phyloP scores from a whole-genome alignment of 495 filamentous ascomycete species.

The Trichoderma parareesei region DNA sequence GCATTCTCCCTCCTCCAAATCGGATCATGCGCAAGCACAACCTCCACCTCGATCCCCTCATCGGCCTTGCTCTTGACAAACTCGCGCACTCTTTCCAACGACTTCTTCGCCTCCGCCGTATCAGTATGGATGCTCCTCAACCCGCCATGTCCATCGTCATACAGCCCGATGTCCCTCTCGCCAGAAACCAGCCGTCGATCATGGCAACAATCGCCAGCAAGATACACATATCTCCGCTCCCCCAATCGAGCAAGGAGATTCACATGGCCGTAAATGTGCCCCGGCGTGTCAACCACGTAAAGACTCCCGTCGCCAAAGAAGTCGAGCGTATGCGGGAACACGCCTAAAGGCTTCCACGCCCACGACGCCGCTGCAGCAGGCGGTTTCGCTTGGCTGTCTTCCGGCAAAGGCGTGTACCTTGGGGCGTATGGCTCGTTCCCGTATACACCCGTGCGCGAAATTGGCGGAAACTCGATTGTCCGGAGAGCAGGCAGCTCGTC shows the following conservation, averaged over 20 bases:
- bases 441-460: slow-evolving; percentile 5
- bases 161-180: slow-evolving; percentile 35
- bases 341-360: slow-evolving; percentile 17
- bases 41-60: slow-evolving; percentile 26
- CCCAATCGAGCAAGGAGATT: slow-evolving; percentile 33
- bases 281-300: slow-evolving; percentile 35
- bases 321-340: slow-evolving; percentile 20
- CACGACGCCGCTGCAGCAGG: not conserved
- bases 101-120: slow-evolving; percentile 24
- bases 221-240: slow-evolving; percentile 28
- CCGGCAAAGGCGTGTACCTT: slow-evolving; percentile 14
- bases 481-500: slow-evolving; percentile 21
- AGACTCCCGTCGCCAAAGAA: slow-evolving; percentile 2
- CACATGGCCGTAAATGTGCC: slow-evolving; percentile 40
- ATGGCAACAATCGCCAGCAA: slow-evolving; percentile 42
- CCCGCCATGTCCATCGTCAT: slow-evolving; percentile 27
- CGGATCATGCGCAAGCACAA: slow-evolving; percentile 39
- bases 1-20: slow-evolving; percentile 31
- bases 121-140: slow-evolving; percentile 36
- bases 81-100: slow-evolving; percentile 23
- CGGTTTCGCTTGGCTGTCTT: slow-evolving; percentile 9
- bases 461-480: slow-evolving; percentile 23
- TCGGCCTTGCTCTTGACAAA: slow-evolving; percentile 13
- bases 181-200: slow-evolving; percentile 34
- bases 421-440: slow-evolving; percentile 12